Evolutionary conservation across 2,329 filamentous ascomycete genomes (phyloP), one percentile per base, ranked within the genome.

Genomic region (Cladophialophora psammophila): DNA sequence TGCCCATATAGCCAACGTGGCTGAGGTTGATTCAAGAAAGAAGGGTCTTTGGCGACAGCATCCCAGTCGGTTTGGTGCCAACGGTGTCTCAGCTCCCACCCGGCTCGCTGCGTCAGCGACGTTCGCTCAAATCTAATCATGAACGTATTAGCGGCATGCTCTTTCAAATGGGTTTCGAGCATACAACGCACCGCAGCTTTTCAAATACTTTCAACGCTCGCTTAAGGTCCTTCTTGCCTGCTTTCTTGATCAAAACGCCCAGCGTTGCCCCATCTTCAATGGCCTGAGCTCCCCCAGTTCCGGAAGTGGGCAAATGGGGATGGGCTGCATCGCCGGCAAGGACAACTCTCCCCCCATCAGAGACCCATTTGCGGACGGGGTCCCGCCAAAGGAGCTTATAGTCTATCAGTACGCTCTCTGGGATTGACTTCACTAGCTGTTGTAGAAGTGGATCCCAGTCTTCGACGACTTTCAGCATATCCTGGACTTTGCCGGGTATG

Each of bases 31-130:
- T 52, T 38, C 38, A 61, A 34, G 15, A 36, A 38, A 9, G n/a
- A 31, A 4, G 69, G 69, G 50, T 73, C 38, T 67, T 79, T 76
- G 72, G 79, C 80, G 10, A 83, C 80, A 9, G 78, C 77, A 18
- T 77, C 77, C 77, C 82, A 84, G 72, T 85, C 80, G 2, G 82
- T 82, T 72, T 83, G 82, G 73, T 85, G 83, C 83, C 82, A 85
- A 73, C 80, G 81, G 68, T 83, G 80, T 40, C 82, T 75, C 1
- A 82, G 83, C 56, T 76, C 76, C 57, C 81, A 78, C 2, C 82
- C 82, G 13, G 79, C 83, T 70, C 81, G 79, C 75, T 84, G 81
- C n/a, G 82, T 80, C 38, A 77, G 77, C 67, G 79, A 78, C n/a
- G 83, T 81, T 38, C 83, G 78, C 40, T 82, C 80, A 72, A 83